A percentile compares a stretch with the other conserved stretches of the same genome.
Evolutionary conservation across 169 alveolate genomes (phyloP).

Genomic region (Perkinsus marinus): DNA sequence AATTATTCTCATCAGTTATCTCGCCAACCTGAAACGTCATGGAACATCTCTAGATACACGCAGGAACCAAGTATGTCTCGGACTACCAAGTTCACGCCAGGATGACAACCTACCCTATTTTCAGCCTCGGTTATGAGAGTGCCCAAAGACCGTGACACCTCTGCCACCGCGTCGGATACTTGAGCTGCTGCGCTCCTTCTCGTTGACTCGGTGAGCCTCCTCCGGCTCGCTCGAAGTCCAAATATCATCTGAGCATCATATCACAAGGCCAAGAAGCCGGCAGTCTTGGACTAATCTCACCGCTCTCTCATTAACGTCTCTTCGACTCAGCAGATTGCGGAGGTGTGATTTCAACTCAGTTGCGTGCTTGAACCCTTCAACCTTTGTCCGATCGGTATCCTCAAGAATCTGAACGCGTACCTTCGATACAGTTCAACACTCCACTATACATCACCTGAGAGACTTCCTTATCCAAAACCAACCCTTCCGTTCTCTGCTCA

Average conservation of each 20-base stretch:
- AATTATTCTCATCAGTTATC: background rate
- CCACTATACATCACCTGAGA: background rate
- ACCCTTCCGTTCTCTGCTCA: background rate
- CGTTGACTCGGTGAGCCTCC: background rate
- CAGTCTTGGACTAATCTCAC: background rate
- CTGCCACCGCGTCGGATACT: background rate
- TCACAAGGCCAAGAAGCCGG: background rate
- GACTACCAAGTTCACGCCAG: too few relatives aligned
- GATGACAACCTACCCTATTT: background rate
- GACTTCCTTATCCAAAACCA: background rate
- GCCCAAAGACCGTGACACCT: background rate
- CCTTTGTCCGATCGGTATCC: background rate
- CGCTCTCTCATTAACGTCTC: background rate
- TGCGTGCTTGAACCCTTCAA: background rate
- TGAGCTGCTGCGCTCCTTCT: background rate
- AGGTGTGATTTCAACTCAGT: background rate
- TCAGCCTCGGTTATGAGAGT: background rate
- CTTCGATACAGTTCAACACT: background rate
- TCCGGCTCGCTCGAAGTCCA: background rate
- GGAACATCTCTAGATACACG: background rate
- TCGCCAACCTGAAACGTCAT: background rate
- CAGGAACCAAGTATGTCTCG: too few relatives aligned
- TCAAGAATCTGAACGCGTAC: background rate
- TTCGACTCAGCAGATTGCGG: background rate
- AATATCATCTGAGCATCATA: background rate